A percentile compares a stretch with the other conserved stretches of the same genome.
phyloP scores from a whole-genome alignment of 768 basidiomycete genomes.

The Cyclocybe aegerita region DNA sequence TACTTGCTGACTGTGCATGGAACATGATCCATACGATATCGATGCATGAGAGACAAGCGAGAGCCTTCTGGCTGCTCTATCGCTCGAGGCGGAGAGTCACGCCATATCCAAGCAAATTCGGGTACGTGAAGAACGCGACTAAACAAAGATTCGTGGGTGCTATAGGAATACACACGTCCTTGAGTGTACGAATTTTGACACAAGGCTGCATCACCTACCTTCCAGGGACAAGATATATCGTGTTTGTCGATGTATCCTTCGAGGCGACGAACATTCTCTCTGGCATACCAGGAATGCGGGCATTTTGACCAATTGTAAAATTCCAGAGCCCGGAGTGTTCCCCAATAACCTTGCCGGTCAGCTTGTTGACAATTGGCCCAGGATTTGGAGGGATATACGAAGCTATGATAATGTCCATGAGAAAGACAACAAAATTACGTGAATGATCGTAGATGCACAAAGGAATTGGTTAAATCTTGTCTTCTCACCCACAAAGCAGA shows the following conservation, averaged over 20 bases:
- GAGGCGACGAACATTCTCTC: constrained; percentile 68
- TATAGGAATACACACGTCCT: constrained; percentile 19
- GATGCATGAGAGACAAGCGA: constrained; percentile 54
- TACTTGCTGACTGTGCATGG: constrained; percentile 54
- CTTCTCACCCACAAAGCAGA: constrained; percentile 92
- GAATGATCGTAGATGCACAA: constrained; percentile 38
- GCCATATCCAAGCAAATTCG: constrained; percentile 80
- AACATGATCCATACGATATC: constrained; percentile 65
- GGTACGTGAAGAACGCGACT: constrained; percentile 35
- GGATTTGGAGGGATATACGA: constrained; percentile 72
- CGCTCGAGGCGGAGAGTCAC: constrained; percentile 48
- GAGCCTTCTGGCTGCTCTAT: constrained; percentile 45
- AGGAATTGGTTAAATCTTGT: constrained; percentile 71
- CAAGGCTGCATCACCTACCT: constrained; percentile 40
- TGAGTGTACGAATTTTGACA: background rate
- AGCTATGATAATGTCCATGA: constrained; percentile 41
- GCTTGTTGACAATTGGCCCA: constrained; percentile 65
- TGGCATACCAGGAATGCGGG: constrained; percentile 60
- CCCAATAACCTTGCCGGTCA: constrained; percentile 53
- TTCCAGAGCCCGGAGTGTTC: constrained; percentile 78
- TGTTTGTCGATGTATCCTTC: constrained; percentile 66
- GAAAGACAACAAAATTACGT: background rate
- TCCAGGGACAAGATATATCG: constrained; percentile 75
- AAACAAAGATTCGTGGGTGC: constrained; percentile 61
- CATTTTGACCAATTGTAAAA: constrained; percentile 84